Evolutionary conservation across 345 rosid species (phyloP).

Genomic region (Stellera chamaejasme): DNA sequence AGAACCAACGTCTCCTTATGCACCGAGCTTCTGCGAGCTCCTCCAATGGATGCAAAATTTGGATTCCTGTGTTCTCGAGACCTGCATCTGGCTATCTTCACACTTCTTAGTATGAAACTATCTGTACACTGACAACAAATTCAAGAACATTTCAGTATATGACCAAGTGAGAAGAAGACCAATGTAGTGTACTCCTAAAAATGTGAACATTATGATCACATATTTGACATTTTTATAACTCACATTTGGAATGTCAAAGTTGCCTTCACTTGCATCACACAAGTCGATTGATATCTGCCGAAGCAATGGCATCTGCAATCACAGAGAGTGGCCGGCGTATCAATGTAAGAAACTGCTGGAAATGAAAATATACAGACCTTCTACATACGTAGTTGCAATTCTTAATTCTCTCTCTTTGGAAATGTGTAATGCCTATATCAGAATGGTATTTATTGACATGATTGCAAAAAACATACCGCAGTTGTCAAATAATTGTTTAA

Average conservation of each 20-base stretch:
- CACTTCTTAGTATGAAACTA: constrained; percentile 30
- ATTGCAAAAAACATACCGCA: no score
- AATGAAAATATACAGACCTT: no score
- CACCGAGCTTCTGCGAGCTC: constrained; percentile 18
- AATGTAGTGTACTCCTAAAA: no score
- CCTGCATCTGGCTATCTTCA: constrained; percentile 62
- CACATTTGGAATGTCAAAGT: constrained; percentile 58
- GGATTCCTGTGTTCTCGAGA: constrained; percentile 21
- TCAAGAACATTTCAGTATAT: not conserved
- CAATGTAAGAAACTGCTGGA: not conserved
- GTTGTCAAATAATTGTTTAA: no score
- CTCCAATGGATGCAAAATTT: constrained; percentile 12
- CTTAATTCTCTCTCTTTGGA: no score
- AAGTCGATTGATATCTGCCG: constrained; percentile 51
- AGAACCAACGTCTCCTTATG: constrained; percentile 53
- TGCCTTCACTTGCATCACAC: constrained; percentile 69
- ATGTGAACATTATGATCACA: not conserved
- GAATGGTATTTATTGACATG: no score
- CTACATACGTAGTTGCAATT: no score
- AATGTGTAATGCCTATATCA: no score
- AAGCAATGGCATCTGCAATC: constrained; percentile 59
- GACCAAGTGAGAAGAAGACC: no score
- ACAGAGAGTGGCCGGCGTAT: not conserved
- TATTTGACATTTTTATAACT: constrained; percentile 9
- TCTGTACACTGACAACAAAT: constrained; percentile 25